Percentiles rank a stretch among this genome's conserved stretches.
Conservation (phyloP, 2,329 filamentous ascomycete genomes). For the Alternaria sp. region DNA sequence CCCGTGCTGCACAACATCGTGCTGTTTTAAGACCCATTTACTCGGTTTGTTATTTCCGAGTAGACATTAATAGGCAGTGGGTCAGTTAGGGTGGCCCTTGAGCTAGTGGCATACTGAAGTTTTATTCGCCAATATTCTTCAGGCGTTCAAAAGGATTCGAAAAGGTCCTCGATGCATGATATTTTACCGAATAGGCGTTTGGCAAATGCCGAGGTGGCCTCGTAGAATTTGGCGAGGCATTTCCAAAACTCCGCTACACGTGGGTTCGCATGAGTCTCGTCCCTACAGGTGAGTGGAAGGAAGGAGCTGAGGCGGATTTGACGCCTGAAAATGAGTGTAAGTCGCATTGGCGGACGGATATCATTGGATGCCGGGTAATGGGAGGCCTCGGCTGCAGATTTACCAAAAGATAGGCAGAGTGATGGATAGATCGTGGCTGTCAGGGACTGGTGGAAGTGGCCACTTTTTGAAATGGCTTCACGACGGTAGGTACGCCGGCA, state of each 20-base stretch:
- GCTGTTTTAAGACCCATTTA: conserved; percentile 7
- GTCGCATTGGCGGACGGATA: not conserved
- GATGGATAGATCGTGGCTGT: conserved; percentile 13
- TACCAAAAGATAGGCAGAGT: conserved; percentile 8
- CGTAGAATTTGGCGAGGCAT: conserved; percentile 10
- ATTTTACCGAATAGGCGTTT: conserved; percentile 18
- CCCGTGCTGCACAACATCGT: conserved; percentile 8
- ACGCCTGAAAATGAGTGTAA: conserved; percentile 16
- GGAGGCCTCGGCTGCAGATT: conserved; percentile 14
- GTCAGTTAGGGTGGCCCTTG: conserved; percentile 16
- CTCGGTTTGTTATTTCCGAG: conserved; percentile 23
- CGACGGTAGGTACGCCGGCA: not conserved
- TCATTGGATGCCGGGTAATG: conserved; percentile 14
- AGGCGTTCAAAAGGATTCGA: conserved; percentile 14
- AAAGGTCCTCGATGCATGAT: conserved; percentile 14
- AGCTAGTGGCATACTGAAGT: conserved; percentile 12
- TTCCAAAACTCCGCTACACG: conserved; percentile 13
- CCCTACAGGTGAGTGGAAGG: conserved; percentile 6
- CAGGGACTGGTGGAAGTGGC: conserved; percentile 16
- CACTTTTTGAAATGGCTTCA: conserved; percentile 1
- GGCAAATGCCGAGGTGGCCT: conserved; percentile 9
- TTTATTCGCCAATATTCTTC: conserved; percentile 15
- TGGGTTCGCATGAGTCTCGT: conserved; percentile 23
- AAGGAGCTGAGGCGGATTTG: conserved; percentile 9
- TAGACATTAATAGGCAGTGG: conserved; percentile 21